These are phyloP conservation scores for Pythium myriotylum DNA, from an alignment of 352 stramenopile species.

Conservation along the genomic window DNA sequence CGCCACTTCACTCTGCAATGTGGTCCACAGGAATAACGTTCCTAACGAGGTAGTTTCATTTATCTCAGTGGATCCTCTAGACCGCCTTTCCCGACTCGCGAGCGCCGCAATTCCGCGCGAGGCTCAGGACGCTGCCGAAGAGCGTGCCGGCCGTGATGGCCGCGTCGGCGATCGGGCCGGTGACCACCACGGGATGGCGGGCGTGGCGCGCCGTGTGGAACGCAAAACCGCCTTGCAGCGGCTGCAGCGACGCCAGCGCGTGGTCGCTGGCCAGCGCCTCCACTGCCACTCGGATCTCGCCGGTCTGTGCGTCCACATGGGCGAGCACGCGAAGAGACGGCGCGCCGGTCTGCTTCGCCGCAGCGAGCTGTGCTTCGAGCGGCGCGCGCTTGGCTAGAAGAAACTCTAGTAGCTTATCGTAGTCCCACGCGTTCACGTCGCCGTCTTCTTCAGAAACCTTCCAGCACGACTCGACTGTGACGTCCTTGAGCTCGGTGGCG, in stretches of 20 bases:
- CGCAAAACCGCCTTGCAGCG: conserved; percentile 72
- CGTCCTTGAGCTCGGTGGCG: conserved; percentile 70
- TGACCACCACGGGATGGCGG: conserved; percentile 75
- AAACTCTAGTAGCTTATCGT: conserved; percentile 61
- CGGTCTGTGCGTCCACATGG: conserved; percentile 48
- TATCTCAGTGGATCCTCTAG: conserved; percentile 12
- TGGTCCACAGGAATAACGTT: conserved; percentile 15
- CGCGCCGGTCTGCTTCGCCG: conserved; percentile 25
- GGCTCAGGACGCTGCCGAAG: conserved; percentile 73
- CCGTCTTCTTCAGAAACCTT: conserved; percentile 24
- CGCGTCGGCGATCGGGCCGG: conserved; percentile 73
- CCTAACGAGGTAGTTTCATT: not conserved
- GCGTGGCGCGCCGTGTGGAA: conserved; percentile 82
- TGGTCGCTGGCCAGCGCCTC: conserved; percentile 45
- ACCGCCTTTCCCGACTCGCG: conserved; percentile 27
- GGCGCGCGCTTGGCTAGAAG: conserved; percentile 42
- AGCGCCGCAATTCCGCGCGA: conserved; percentile 74
- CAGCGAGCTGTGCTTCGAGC: conserved; percentile 46
- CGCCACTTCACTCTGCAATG: not conserved
- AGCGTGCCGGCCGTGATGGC: conserved; percentile 78
- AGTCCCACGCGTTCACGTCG: conserved; percentile 47
- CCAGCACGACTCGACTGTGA: conserved; percentile 58
- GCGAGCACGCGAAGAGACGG: conserved; percentile 55
- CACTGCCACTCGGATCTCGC: conserved; percentile 56
- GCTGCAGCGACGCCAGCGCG: conserved; percentile 63